Base-by-base conservation (phyloP, 2,329 filamentous ascomycete genomes). In the Pestalotiopsis fici region DNA sequence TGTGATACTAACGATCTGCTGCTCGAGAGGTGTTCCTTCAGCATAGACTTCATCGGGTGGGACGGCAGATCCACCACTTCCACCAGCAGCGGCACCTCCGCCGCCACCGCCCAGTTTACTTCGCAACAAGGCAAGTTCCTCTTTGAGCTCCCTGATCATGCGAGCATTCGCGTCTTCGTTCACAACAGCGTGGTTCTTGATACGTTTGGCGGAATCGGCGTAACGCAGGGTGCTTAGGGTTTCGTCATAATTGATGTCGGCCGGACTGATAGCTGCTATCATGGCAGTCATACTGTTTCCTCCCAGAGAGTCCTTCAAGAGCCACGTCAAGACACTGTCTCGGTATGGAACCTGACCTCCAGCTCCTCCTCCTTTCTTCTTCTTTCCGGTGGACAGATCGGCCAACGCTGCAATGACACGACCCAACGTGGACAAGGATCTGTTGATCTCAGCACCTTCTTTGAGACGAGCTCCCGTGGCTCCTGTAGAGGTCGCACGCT, bases 281-380 rank as follows among this genome's bases (percentile, higher is more conserved):
- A 99, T 99, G 68, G 96, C 96, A 27, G 96, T 99, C 93, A 98
- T 95, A 79, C 95, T 98, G 85, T 99, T 99, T 76, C 96, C 96
- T 77, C 96, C 96, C 5, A 99, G 83, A 3, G 95, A 98, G 79
- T 99, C 97, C 78, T 99, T 99, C 71, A 99, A 82, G 57, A 99
- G 83, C 96, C 96, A 99, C 1, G 96, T 99, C 72, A 99, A 83
- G 62, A 99, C 90, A 76, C 94, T 97, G 83, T 99, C 97, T 87
- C 96, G 92, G 78, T 99, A 99, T 0, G 96, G 97, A 0, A 99
- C 96, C 80, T 97, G 87, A 9, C 81, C 90, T 13, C 86, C 89
- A 23, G 88, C 87, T 66, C 91, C 91, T 43, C 39, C 39, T 43
- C 18, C 28, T 75, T 91, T 97, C 77, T 91, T 91, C 82, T 94